Conservation (phyloP, 352 stramenopile species). For the Pythium angustatum region DNA sequence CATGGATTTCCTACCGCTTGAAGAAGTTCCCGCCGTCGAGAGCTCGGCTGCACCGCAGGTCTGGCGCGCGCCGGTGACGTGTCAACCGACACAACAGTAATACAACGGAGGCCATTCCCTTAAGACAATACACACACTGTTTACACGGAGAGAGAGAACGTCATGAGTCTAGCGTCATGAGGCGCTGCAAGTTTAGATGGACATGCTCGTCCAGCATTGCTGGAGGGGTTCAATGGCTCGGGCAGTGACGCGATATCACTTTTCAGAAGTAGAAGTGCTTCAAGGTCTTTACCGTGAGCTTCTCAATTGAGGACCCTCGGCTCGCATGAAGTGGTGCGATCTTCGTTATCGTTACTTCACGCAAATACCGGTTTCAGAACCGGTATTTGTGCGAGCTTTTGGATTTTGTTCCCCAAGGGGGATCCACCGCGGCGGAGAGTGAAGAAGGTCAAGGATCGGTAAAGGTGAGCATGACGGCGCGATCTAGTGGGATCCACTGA, state of each 20-base stretch:
- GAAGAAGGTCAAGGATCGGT: constrained; percentile 32
- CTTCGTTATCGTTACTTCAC: constrained; percentile 24
- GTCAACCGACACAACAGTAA: constrained; percentile 15
- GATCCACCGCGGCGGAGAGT: not conserved
- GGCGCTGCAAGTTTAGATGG: too few relatives aligned
- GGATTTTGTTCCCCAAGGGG: constrained; percentile 21
- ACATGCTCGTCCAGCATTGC: too few relatives aligned
- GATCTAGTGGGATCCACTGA: constrained; percentile 7
- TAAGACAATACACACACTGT: too few relatives aligned
- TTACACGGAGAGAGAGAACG: too few relatives aligned
- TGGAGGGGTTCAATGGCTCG: too few relatives aligned
- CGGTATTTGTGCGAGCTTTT: constrained; percentile 20
- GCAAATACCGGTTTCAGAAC: constrained; percentile 13
- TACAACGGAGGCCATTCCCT: too few relatives aligned
- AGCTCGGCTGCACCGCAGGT: constrained; percentile 10
- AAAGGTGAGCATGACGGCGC: constrained; percentile 20
- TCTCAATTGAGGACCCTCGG: not conserved
- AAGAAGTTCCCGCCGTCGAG: constrained; percentile 17
- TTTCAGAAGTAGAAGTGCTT: too few relatives aligned
- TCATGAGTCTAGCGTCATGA: too few relatives aligned
- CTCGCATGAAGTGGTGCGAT: constrained; percentile 4
- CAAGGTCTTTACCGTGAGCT: not conserved
- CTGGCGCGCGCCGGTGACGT: constrained; percentile 16
- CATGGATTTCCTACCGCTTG: constrained; percentile 20
- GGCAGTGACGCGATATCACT: too few relatives aligned